Evolutionary conservation across 202 grass and related monocot genomes (phyloP), one percentile per base, ranked within the genome.

Genomic region (Saccharum hybrid): DNA sequence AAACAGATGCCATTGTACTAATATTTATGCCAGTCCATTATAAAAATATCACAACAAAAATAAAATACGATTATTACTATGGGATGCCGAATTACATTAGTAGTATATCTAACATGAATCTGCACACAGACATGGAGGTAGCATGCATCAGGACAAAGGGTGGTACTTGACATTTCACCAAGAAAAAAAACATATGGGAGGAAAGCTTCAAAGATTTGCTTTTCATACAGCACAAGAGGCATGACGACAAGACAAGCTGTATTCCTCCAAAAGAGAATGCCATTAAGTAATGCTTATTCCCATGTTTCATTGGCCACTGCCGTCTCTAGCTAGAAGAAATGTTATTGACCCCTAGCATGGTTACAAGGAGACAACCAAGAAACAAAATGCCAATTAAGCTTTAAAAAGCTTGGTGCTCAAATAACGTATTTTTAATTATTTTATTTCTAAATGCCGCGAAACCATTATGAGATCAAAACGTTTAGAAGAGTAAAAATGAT

Each of bases 121-220:
- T 68, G 21, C 19, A 28, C 22, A 52, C 7, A 34, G 21, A 41
- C 31, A 62, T 52, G 63, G 9, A 48, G 12, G 21, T 49, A 36
- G 49, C 71, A 41, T 34, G 65, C 54, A 64, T 70, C 7, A 45
- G 37, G 62, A 78, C 67, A 75, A 71, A 71, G 54, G 38, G 15
- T 70, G 76, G 36, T 45, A 23, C 68, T 87, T 80, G 80, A 79
- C 63, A 83, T 80, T 63, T 86, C 79, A 73, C 65, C 33, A 78
- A 11, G 8, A 60, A 34, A 31, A n/a, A 76, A 30, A 56, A 71
- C 14, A 54, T 79, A 41, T 52, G 46, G 3, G 72, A 65, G 51
- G 84, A 87, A 76, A 18, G n/a, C 70, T 80, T 87, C 84, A 84
- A 71, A 80, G 1, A 1, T 39, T 79, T 74, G 49, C 31, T 74